A percentile compares a stretch with the other conserved stretches of the same genome.
phyloP scores from a whole-genome alignment of 2,329 filamentous ascomycete genomes.

The Ophiocordyceps robertsii region DNA sequence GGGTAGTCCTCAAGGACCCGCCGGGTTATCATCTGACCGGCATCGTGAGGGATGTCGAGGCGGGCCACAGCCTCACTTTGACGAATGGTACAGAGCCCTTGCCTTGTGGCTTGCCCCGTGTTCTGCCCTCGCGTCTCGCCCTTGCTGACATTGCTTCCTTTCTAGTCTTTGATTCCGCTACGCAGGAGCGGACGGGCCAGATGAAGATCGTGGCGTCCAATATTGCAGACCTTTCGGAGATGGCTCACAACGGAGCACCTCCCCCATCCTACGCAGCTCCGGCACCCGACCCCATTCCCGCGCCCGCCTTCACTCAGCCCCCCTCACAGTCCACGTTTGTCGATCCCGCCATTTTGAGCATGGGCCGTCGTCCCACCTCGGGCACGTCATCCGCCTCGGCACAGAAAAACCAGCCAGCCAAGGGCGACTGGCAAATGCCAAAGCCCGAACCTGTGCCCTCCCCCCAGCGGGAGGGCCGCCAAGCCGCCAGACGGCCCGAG shows the following conservation, averaged over 20 bases:
- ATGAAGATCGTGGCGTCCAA: slow-evolving; percentile 33
- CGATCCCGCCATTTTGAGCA: slow-evolving; percentile 75
- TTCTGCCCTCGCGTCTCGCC: background rate
- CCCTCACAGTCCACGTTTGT: slow-evolving; percentile 38
- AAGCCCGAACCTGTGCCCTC: background rate
- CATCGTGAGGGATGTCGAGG: slow-evolving; percentile 52
- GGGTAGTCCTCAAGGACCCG: slow-evolving; percentile 56
- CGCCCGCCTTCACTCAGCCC: slow-evolving; percentile 13
- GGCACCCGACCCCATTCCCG: slow-evolving; percentile 10
- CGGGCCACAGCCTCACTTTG: slow-evolving; percentile 55
- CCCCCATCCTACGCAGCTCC: slow-evolving; percentile 15
- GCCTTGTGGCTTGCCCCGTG: background rate
- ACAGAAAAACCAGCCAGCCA: slow-evolving; percentile 3
- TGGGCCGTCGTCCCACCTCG: slow-evolving; percentile 30
- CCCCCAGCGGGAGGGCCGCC: background rate
- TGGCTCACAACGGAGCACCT: slow-evolving; percentile 15
- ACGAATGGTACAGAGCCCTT: slow-evolving; percentile 48
- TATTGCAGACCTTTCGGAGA: slow-evolving; percentile 30
- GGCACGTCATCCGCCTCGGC: slow-evolving; percentile 12
- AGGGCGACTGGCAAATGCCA: background rate
- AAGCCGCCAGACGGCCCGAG: slow-evolving; percentile 9
- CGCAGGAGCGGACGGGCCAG: slow-evolving; percentile 25
- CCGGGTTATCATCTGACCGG: slow-evolving; percentile 53
- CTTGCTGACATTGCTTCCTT: background rate
- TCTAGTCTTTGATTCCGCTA: slow-evolving; percentile 25